Percentiles rank a stretch among this genome's conserved stretches.
Conservation (phyloP, 1,139 yeast species). For the Zygoascus sp. region DNA sequence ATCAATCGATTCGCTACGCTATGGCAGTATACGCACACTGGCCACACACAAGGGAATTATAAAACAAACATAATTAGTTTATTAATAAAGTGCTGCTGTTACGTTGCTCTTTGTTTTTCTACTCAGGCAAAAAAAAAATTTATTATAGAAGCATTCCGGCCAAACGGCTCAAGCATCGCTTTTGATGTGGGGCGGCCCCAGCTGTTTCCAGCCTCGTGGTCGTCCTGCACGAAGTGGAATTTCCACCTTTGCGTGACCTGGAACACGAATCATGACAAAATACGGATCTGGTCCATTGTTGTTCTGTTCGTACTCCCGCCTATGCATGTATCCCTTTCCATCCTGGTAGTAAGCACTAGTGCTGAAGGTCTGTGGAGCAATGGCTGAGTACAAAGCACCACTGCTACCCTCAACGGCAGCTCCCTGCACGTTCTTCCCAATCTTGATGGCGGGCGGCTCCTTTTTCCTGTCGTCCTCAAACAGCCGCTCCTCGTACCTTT, state of each 20-base stretch:
- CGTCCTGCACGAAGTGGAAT: not conserved
- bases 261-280: conserved; percentile 10
- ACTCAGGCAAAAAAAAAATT: too few relatives aligned
- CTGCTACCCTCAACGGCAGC: not conserved
- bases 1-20: not conserved
- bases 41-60: too few relatives aligned
- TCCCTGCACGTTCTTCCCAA: not conserved
- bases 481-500: conserved; percentile 3
- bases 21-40: not conserved
- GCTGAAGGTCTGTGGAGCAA: conserved; percentile 12
- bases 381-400: not conserved
- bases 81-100: too few relatives aligned
- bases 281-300: not conserved
- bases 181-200: too few relatives aligned
- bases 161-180: too few relatives aligned
- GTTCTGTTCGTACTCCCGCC: conserved; percentile 19
- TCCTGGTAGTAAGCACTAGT: conserved; percentile 19
- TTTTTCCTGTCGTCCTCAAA: not conserved
- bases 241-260: conserved; percentile 1
- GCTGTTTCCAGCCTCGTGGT: not conserved
- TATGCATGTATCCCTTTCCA: conserved; percentile 18
- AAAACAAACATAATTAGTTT: too few relatives aligned
- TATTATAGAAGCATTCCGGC: too few relatives aligned
- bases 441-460: not conserved
- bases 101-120: too few relatives aligned